phyloP scores from a whole-genome alignment of 768 basidiomycete species.

The Cystofilobasidium bisporidii region DNA sequence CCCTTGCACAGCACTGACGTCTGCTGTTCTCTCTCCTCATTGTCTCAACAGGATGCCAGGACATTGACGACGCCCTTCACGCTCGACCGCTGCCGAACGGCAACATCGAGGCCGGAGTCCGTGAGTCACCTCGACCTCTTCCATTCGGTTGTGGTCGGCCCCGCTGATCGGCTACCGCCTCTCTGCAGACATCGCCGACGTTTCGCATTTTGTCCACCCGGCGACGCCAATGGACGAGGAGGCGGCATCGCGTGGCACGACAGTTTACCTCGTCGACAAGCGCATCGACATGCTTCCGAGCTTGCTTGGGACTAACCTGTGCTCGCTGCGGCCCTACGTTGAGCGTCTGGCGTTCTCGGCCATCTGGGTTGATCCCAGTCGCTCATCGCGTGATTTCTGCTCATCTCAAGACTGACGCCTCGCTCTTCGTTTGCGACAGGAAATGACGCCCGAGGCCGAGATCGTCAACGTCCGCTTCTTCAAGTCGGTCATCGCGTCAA shows the following conservation, averaged over 20 bases:
- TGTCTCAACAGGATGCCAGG: conserved; percentile 66
- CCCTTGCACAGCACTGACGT: no score
- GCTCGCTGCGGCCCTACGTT: conserved; percentile 81
- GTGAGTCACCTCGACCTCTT: conserved; percentile 68
- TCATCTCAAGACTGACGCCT: not conserved
- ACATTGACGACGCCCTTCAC: conserved; percentile 96
- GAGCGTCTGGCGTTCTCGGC: conserved; percentile 90
- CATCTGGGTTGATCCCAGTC: conserved; percentile 65
- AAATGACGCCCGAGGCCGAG: conserved; percentile 76
- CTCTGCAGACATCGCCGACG: conserved; percentile 83
- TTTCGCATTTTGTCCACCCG: conserved; percentile 86
- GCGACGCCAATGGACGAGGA: conserved; percentile 95
- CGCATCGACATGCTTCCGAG: conserved; percentile 96
- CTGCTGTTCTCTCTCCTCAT: not conserved
- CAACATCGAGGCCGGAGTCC: conserved; percentile 93
- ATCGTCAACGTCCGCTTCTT: conserved; percentile 84
- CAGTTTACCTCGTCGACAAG: conserved; percentile 96
- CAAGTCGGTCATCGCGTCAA: conserved; percentile 94
- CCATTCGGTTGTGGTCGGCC: no score
- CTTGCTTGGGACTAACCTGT: conserved; percentile 87
- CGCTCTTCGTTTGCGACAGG: conserved; percentile 45
- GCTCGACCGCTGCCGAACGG: conserved; percentile 78
- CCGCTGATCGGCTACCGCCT: not conserved
- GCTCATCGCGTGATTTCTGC: not conserved
- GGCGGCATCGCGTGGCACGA: conserved; percentile 89